Percentiles rank a stretch among this genome's conserved stretches.
These are phyloP conservation scores for Rubia occidens DNA, from an alignment of 305 asterid genomes.

Conservation along the genomic window DNA sequence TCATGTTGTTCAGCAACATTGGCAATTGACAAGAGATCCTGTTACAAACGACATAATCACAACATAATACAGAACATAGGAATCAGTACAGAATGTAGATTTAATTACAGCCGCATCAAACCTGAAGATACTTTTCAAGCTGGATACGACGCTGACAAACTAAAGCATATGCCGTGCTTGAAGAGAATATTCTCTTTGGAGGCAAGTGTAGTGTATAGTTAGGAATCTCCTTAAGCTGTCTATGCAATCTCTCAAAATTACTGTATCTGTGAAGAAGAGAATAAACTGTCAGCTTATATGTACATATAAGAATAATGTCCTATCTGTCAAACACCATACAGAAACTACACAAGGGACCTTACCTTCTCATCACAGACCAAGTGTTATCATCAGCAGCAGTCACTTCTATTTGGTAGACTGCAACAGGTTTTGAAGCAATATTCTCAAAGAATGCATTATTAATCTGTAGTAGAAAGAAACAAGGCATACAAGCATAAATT, in stretches of 20 bases:
- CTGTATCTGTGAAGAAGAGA: constrained; percentile 53
- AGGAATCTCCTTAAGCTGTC: constrained; percentile 85
- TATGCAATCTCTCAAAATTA: constrained; percentile 92
- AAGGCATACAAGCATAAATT: constrained; percentile 18
- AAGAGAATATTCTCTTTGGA: constrained; percentile 96
- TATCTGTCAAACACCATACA: neutral
- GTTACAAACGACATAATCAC: constrained; percentile 27
- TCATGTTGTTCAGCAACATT: constrained; percentile 99
- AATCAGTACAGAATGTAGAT: neutral
- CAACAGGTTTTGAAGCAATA: constrained; percentile 84
- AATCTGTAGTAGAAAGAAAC: constrained; percentile 47
- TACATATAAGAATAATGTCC: neutral
- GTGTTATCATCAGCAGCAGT: constrained; percentile 63
- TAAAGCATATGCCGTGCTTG: constrained; percentile 92
- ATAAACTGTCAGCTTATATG: constrained; percentile 6
- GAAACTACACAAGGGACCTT: constrained; percentile 12
- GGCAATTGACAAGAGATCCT: constrained; percentile 94
- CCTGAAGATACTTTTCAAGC: constrained; percentile 90
- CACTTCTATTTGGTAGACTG: constrained; percentile 84
- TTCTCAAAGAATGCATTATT: constrained; percentile 93
- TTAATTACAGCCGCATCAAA: constrained; percentile 24
- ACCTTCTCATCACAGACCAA: constrained; percentile 97
- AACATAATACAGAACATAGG: constrained; percentile 16
- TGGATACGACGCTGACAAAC: constrained; percentile 97
- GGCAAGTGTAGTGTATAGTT: constrained; percentile 90